Percentiles rank a stretch among this genome's conserved stretches.
Evolutionary conservation across 495 filamentous ascomycete species (phyloP).

Genomic region (Usnea hakonensis): DNA sequence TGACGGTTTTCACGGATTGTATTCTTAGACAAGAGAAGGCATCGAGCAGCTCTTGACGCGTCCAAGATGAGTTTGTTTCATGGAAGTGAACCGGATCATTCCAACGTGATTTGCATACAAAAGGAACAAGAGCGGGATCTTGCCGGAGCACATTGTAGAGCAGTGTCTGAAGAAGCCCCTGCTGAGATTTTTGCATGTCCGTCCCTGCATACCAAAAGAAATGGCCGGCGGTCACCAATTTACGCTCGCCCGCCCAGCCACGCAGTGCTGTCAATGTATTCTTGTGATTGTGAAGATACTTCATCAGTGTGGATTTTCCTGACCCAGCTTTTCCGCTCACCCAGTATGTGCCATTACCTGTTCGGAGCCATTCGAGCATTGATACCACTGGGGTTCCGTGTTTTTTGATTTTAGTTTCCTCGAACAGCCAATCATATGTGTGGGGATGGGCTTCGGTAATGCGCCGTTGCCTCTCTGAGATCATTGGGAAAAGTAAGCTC

Average conservation of each 20-base stretch:
- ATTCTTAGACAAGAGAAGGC: background rate
- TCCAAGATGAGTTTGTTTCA: background rate
- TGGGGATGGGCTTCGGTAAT: background rate
- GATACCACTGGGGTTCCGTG: background rate
- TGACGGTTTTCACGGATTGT: background rate
- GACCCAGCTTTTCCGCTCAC: slow-evolving; percentile 36
- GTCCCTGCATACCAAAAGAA: slow-evolving; percentile 41
- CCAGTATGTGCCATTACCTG: slow-evolving; percentile 29
- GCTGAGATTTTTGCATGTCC: slow-evolving; percentile 32
- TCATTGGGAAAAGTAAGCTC: background rate
- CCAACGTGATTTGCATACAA: background rate
- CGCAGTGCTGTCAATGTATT: slow-evolving; percentile 17
- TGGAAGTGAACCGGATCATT: background rate
- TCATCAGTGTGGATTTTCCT: no score
- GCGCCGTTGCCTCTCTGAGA: background rate
- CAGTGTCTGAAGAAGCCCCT: slow-evolving; percentile 35
- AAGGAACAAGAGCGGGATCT: slow-evolving; percentile 28
- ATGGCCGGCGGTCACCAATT: slow-evolving; percentile 30
- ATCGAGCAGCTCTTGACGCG: background rate
- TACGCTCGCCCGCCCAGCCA: slow-evolving; percentile 28
- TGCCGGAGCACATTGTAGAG: slow-evolving; percentile 32
- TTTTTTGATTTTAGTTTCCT: background rate
- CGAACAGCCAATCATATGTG: background rate
- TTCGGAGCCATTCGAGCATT: slow-evolving; percentile 26
- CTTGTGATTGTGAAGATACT: slow-evolving; percentile 22